These are phyloP conservation scores for Coelastrella sp. DNA, from an alignment of 139 green algal species.

Conservation along the genomic window DNA sequence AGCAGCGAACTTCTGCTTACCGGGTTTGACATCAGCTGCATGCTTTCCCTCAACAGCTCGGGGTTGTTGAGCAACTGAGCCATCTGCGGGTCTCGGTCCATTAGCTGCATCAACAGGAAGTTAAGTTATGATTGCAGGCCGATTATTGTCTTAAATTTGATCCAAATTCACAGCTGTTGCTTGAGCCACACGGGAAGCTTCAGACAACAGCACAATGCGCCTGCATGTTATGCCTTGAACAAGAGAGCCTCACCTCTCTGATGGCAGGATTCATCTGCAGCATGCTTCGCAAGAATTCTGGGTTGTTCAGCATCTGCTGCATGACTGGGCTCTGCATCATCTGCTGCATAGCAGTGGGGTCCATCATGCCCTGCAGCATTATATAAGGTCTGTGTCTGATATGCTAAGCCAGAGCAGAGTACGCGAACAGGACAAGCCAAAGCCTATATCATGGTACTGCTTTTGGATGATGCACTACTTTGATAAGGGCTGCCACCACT, in stretches of 20 bases:
- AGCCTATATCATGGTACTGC: no score
- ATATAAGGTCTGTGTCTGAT: background rate
- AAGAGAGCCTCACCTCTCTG: slow-evolving; percentile 57
- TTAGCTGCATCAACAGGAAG: slow-evolving; percentile 63
- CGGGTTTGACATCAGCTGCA: slow-evolving; percentile 88
- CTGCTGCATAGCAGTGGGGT: slow-evolving; percentile 64
- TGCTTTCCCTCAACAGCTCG: slow-evolving; percentile 82
- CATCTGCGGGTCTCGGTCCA: slow-evolving; percentile 94
- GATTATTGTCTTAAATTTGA: background rate
- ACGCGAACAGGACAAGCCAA: no score
- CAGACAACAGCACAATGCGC: no score
- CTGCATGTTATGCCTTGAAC: no score
- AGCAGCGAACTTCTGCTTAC: slow-evolving; percentile 47
- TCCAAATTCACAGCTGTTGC: background rate
- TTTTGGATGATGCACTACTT: background rate
- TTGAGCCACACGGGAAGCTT: background rate
- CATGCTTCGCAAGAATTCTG: slow-evolving; percentile 86
- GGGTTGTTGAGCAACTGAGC: slow-evolving; percentile 92
- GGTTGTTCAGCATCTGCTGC: slow-evolving; percentile 89
- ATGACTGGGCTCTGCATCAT: slow-evolving; percentile 82
- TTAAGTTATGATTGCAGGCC: background rate
- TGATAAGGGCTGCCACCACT: background rate
- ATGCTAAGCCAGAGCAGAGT: no score
- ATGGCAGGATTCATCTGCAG: slow-evolving; percentile 84
- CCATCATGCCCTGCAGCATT: slow-evolving; percentile 49